These are phyloP conservation scores for Irpex sp. DNA, from an alignment of 1,284 basidiomycete genomes.

Conservation along the genomic window DNA sequence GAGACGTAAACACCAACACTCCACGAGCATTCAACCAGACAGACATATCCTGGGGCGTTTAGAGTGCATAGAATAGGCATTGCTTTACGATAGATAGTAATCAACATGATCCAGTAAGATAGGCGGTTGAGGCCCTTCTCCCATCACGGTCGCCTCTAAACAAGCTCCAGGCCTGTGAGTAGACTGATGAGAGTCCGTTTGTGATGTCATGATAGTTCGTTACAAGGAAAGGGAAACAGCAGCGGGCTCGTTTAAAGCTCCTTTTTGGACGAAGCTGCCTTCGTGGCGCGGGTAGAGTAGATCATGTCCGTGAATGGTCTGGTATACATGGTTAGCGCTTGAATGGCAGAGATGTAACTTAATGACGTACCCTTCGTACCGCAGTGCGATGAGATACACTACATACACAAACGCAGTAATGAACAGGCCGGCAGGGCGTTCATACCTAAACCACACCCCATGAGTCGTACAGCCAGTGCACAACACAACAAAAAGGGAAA, in stretches of 20 bases:
- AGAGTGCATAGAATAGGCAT: not conserved
- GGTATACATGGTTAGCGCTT: constrained; percentile 8
- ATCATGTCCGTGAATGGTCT: constrained; percentile 85
- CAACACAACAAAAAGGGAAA: constrained; percentile 7
- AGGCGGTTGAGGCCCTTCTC: constrained; percentile 2
- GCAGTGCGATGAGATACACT: constrained; percentile 80
- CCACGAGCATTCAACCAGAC: not conserved
- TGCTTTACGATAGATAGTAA: not conserved
- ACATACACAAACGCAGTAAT: constrained; percentile 78
- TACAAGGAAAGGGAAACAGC: not conserved
- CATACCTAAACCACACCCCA: constrained; percentile 53
- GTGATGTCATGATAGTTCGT: constrained; percentile 5
- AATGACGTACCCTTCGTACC: constrained; percentile 77
- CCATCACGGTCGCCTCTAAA: not conserved
- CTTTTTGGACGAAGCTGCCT: constrained; percentile 26
- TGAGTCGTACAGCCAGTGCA: constrained; percentile 3
- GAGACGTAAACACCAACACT: not conserved
- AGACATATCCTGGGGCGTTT: not conserved
- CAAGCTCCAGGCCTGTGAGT: not conserved
- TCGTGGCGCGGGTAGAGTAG: constrained; percentile 55
- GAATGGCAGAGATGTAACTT: not conserved
- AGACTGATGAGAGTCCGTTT: constrained; percentile 15
- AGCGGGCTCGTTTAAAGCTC: constrained; percentile 23
- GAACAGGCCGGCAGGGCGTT: constrained; percentile 75
- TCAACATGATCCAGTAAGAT: not conserved